A percentile compares a stretch with the other conserved stretches of the same genome.
Evolutionary conservation across 768 basidiomycete genomes (phyloP).

Genomic region (Amanita rubescens): DNA sequence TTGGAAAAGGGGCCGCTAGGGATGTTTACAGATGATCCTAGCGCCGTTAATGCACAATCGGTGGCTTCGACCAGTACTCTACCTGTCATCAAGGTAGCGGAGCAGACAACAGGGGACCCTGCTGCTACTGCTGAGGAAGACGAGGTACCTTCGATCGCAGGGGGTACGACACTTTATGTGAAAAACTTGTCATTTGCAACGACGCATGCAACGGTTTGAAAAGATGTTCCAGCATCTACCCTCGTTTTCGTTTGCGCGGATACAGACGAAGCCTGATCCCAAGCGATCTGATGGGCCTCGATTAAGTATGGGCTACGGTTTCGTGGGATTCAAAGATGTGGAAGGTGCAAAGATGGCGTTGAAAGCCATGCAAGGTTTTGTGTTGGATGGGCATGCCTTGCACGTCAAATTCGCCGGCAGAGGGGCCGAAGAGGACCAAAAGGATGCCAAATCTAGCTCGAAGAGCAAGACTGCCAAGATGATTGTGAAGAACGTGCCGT

Average conservation of each 20-base stretch:
- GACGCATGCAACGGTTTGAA: constrained; percentile 60
- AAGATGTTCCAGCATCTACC: constrained; percentile 69
- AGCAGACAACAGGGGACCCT: constrained; percentile 30
- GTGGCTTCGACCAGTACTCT: constrained; percentile 3
- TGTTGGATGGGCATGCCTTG: constrained; percentile 81
- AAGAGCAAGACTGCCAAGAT: constrained; percentile 83
- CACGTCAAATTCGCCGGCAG: constrained; percentile 84
- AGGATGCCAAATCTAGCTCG: constrained; percentile 27
- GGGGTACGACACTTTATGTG: constrained; percentile 83
- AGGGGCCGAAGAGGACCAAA: constrained; percentile 48
- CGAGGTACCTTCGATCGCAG: constrained; percentile 31
- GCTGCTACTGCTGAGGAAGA: constrained; percentile 34
- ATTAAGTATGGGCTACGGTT: constrained; percentile 95
- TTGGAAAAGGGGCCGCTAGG: constrained; percentile 87
- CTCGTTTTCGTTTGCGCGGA: constrained; percentile 77
- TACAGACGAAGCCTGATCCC: constrained; percentile 88
- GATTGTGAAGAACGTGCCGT: constrained; percentile 97
- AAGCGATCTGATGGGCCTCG: constrained; percentile 51
- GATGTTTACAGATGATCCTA: constrained; percentile 57
- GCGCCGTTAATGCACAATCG: constrained; percentile 11
- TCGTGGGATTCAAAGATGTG: constrained; percentile 78
- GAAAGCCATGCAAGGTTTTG: constrained; percentile 71
- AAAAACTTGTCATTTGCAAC: constrained; percentile 97
- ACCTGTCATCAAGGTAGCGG: constrained; percentile 28
- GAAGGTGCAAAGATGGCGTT: constrained; percentile 71